Evolutionary conservation across 192 early-diverging fungal species (phyloP), one percentile per base, ranked within the genome.

Genomic region (Mortierella antarctica): DNA sequence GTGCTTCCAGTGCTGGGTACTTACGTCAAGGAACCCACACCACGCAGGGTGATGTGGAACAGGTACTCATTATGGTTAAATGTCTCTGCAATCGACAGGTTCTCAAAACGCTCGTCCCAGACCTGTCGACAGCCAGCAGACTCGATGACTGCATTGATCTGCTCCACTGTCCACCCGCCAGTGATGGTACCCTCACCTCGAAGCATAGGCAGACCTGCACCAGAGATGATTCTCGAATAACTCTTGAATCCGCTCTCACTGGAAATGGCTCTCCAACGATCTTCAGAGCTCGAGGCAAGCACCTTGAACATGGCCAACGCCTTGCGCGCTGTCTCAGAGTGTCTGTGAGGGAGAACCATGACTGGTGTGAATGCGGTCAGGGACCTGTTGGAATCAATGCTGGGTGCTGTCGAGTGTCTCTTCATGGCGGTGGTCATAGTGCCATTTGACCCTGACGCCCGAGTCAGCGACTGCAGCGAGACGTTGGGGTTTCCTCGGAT

Each of bases 101-200:
- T 82, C 51, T 86, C 84, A 45, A 86, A 88, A 0, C 79, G 82
- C 17, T 83, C 75, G 60, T 90, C 88, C 88, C 88, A 88, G 46
- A 75, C 15, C 50, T 87, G 80, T 31, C 88, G 54, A n/a, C 83
- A 67, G n/a, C 84, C 86, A 20, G 84, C 73, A 18, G 79, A 83
- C 11, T 85, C 78, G 14, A 87, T 82, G 17, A 83, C 79, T 7
- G 87, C 82, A 23, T 85, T 86, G 17, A 88, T 72, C 52, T 90
- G 87, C 57, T 88, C 86, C 6, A 86, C 83, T 23, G 84, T 87
- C 86, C 83, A 90, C 4, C 73, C 77, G 31, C 86, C 85, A 23
- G 77, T 63, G 54, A 90, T 83, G 13, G 70, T 74, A 45, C 79
- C 73, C 41, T 90, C 88, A 4, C 79, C 80, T 65, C 88, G 73